These are phyloP conservation scores for Trifolium dubium DNA, from an alignment of 306 rosid genomes.

Conservation along the genomic window DNA sequence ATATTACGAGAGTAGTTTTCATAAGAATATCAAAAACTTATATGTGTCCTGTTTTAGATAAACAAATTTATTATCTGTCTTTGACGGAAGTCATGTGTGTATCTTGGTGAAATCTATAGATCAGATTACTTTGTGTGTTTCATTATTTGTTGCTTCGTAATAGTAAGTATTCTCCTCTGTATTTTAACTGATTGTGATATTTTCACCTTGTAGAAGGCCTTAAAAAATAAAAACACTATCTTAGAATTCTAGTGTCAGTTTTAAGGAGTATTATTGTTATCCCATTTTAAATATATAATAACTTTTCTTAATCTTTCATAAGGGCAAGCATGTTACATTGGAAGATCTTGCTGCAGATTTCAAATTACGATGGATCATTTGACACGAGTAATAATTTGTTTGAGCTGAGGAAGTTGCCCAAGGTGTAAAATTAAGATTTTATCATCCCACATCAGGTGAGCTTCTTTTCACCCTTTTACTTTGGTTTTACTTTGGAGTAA, in stretches of 20 bases:
- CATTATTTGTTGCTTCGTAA: no score
- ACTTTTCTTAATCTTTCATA: slow-evolving; percentile 44
- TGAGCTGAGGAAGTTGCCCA: slow-evolving; percentile 57
- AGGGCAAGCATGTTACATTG: slow-evolving; percentile 59
- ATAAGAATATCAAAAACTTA: background rate
- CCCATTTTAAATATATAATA: slow-evolving; percentile 1
- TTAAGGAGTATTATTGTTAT: slow-evolving; percentile 6
- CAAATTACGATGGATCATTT: slow-evolving; percentile 52
- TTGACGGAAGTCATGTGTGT: background rate
- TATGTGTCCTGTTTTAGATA: background rate
- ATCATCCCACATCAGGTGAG: slow-evolving; percentile 61
- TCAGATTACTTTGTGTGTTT: background rate
- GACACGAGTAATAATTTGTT: background rate
- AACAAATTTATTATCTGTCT: background rate
- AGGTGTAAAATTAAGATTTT: slow-evolving; percentile 51
- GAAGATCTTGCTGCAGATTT: slow-evolving; percentile 69
- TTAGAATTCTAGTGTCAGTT: slow-evolving; percentile 14
- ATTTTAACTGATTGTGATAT: background rate
- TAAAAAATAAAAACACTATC: slow-evolving; percentile 12
- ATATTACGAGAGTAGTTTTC: background rate
- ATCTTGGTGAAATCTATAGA: background rate
- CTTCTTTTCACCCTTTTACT: slow-evolving; percentile 30
- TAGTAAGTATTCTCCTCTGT: background rate
- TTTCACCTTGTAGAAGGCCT: slow-evolving; percentile 15
- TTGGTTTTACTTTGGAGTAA: slow-evolving; percentile 9